These are phyloP conservation scores for Neonectria hederae DNA, from an alignment of 2,329 filamentous ascomycete species.

Conservation along the genomic window DNA sequence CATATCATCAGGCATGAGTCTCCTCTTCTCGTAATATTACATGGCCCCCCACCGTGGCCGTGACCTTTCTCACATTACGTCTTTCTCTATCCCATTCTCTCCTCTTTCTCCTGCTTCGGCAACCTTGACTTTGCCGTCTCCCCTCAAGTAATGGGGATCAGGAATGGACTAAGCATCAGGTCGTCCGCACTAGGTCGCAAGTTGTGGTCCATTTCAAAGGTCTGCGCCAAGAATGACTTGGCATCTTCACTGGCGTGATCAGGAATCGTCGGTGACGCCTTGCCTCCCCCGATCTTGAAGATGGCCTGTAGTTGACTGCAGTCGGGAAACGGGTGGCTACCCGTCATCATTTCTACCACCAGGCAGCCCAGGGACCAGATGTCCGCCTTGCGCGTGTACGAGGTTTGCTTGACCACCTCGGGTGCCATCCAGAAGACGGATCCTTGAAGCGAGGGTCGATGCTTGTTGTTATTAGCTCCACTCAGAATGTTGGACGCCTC, in stretches of 20 bases:
- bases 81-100: not conserved
- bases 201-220: constrained; percentile 96
- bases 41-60: not conserved
- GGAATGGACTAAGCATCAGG: constrained; percentile 83
- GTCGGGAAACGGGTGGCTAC: constrained; percentile 94
- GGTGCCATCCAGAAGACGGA: constrained; percentile 99
- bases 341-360: constrained; percentile 99
- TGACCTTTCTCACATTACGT: not conserved
- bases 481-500: constrained; percentile 87
- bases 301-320: constrained; percentile 97
- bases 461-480: constrained; percentile 72
- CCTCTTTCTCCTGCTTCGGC: not conserved
- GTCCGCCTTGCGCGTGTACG: constrained; percentile 97
- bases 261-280: constrained; percentile 87
- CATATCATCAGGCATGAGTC: constrained; percentile 35
- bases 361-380: constrained; percentile 98
- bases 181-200: constrained; percentile 92
- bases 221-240: constrained; percentile 82
- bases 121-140: not conserved
- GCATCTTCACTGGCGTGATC: constrained; percentile 87
- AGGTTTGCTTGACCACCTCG: constrained; percentile 97
- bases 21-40: constrained; percentile 23
- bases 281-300: constrained; percentile 94
- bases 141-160: constrained; percentile 71
- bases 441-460: constrained; percentile 85